Base-by-base conservation (phyloP, 139 green algal species). In the Diplosphaera chodatii region DNA sequence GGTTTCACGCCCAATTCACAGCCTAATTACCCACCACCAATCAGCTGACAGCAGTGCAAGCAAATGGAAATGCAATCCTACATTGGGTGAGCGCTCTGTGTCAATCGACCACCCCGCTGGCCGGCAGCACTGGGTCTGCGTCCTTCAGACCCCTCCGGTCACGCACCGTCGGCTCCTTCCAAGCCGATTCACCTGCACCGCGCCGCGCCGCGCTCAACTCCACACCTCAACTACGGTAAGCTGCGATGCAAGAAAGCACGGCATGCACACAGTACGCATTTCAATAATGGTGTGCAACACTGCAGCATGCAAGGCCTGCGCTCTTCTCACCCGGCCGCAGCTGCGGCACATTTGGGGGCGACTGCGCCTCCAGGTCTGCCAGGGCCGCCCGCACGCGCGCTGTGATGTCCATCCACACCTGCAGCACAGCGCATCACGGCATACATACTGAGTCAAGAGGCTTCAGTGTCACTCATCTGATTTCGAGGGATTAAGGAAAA, bases 371-470 rank as follows among this genome's bases (percentile, higher is more conserved):
- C 69, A 93, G 79, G 55, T 82, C 75, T 21, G 29, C 21, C 66
- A 94, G 75, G 5, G 79, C 80, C 4, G 48, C 16, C 29, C 65
- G 66, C n/a, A 94, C 70, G 16, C 78, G 69, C 48, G 70, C 70
- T 33, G 89, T 85, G 71, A 95, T 91, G 55, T 86, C 79, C 8
- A 69, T 63, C 87, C 88, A 92, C 32, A 88, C 82, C 63, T 84
- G 55, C 66, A 72, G 18, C 48, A 21, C 13, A n/a, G 13, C 16
- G 16, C 8, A 18, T 48, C 37, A 25, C 37, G 8, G 37, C 37
- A 48, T 13, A 48, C 37, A 13, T 48, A n/a, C n/a, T n/a, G n/a
- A n/a, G n/a, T 48, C 10, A 13, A 8, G 37, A 48, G 10, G 8
- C 10, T 48, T 8, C 37, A 48, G 37, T 13, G n/a, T 48, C 10